Evolutionary conservation across 352 stramenopile genomes (phyloP), one percentile per base, ranked within the genome.

Genomic region (Aphanomyces cochlioides): DNA sequence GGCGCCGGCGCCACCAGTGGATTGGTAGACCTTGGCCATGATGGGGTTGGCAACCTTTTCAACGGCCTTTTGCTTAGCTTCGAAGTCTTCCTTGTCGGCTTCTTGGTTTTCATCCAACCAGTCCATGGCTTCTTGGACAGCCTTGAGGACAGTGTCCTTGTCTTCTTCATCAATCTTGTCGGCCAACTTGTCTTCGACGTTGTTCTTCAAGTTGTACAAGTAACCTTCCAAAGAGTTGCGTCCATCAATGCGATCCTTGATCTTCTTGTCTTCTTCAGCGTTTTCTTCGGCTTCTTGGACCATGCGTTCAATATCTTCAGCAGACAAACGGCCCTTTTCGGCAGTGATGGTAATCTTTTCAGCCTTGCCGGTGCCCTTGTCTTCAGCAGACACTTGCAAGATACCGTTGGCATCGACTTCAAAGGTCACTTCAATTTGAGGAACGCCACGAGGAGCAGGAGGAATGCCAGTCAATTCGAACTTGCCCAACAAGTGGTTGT

Each of bases 271-370:
- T 77, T 99, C 94, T 58, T 99, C 96, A n/a, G 95, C 97, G 79
- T 96, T 99, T 82, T 99, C 85, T 57, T 99, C 97, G 36, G 97
- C 97, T 78, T 99, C 97, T 68, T 89, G 78, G 37, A 99, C 96
- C 98, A 99, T 99, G 73, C 96, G 90, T 73, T 99, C 93, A 76
- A 99, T 99, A 77, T 99, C 98, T 64, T 99, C 98, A 74, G 99
- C 85, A 38, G 89, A 98, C 56, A 99, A 84, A 84, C 97, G 94
- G 66, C 97, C 97, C 87, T 99, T 99, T 75, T 99, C 97, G 39
- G 94, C 92, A 56, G 96, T 99, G 78, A 99, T 99, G 75, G 96
- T 99, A 77, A 99, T 99, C 85, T 98, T 98, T 74, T 92, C 80
- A 7, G 83, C 81, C 89, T 99, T 99, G 72, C 97, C 96, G n/a